These are phyloP conservation scores for Iberis pinnata DNA, from an alignment of 345 rosid genomes.

Conservation along the genomic window DNA sequence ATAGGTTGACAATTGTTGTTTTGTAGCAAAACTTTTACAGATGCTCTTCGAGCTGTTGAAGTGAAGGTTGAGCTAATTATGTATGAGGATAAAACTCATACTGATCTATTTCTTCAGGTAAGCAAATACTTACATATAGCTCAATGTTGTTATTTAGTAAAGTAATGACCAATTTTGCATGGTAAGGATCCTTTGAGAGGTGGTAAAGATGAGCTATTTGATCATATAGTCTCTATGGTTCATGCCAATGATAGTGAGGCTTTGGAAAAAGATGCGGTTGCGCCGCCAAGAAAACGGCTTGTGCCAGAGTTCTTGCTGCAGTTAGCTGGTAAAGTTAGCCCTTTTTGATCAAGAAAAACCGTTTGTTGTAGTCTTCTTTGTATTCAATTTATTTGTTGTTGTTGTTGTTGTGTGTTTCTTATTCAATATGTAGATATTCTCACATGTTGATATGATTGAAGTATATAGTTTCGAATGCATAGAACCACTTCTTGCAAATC, in stretches of 20 bases:
- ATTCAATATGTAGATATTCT: constrained; percentile 5
- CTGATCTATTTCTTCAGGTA: constrained; percentile 93
- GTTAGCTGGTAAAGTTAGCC: constrained; percentile 70
- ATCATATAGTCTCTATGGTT: constrained; percentile 56
- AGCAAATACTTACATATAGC: constrained; percentile 5
- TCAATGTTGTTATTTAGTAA: not conserved
- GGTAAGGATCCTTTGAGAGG: constrained; percentile 94
- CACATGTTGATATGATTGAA: not conserved
- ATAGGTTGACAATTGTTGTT: not conserved
- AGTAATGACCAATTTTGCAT: constrained; percentile 6
- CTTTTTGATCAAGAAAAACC: constrained; percentile 39
- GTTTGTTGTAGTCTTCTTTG: not conserved
- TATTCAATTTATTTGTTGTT: not conserved
- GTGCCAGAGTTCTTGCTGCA: constrained; percentile 63
- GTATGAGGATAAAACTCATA: constrained; percentile 77
- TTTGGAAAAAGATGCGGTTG: constrained; percentile 46
- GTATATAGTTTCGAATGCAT: not conserved
- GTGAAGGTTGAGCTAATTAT: constrained; percentile 52
- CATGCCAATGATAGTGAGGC: constrained; percentile 60
- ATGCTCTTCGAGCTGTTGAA: constrained; percentile 54
- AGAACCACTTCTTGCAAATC: no score
- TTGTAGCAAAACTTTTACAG: constrained; percentile 54
- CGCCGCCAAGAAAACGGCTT: constrained; percentile 69
- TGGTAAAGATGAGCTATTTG: constrained; percentile 71
- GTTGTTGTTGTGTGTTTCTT: constrained; percentile 2